Base-by-base conservation (phyloP, 2,329 filamentous ascomycete species). In the Microsporum audouinii region DNA sequence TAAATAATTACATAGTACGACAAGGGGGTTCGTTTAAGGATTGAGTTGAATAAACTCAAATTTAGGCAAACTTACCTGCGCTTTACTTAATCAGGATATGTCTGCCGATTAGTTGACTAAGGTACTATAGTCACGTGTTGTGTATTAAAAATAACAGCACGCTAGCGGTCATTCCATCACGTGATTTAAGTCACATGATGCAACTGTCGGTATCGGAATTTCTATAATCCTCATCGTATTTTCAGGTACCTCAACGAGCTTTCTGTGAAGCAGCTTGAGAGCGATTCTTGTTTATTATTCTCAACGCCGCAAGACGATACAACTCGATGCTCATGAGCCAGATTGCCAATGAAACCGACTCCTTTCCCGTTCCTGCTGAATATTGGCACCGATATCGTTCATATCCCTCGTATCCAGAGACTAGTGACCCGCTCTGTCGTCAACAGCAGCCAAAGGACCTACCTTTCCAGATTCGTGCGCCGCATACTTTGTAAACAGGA, bases 311-410 rank as follows among this genome's bases (percentile, higher is more conserved):
- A 23, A 23, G 17, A 23, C 17, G 17, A 23, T 23, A 23, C 17
- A 23, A 23, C 17, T 23, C 17, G 17, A 23, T 23, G 17, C 17
- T 23, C 17, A 23, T 23, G 17, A 23, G 17, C 17, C 17, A 23
- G 17, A 23, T 23, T 23, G 17, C 39, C 33, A 58, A 75, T 75
- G 73, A 74, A 71, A 64, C 66, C 67, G 2, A 59, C 66, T 5
- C 72, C 72, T 0, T 89, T 92, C 67, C 85, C 87, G 0, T 78
- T 84, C n/a, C 78, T 84, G 0, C 70, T 92, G 12, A 80, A 80
- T 57, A 77, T 95, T 59, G 91, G 91, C 62, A 92, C 84, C 56
- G 91, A 95, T 71, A 87, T 95, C 61, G 90, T 88, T 72, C 80
- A 80, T 61, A 81, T 90, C 61, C 73, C 79, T 0, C 84, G 90